phyloP scores from a whole-genome alignment of 2,329 filamentous ascomycete genomes.

The Penicillium psychrosexuale region DNA sequence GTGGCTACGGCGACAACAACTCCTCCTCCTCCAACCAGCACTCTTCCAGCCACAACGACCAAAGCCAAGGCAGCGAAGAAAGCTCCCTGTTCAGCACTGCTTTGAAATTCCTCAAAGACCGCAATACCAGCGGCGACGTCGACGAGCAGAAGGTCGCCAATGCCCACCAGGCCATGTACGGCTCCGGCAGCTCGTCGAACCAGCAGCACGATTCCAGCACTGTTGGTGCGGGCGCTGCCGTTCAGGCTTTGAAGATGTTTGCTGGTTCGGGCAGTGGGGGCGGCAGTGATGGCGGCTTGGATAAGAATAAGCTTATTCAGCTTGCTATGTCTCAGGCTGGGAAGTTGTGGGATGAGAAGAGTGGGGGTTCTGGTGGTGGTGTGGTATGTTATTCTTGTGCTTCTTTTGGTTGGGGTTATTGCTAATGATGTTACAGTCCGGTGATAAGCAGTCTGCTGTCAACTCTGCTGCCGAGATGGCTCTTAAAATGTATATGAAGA shows the following conservation, averaged over 20 bases:
- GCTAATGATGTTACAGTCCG: conserved; percentile 37
- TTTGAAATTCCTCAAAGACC: conserved; percentile 50
- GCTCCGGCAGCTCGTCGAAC: conserved; percentile 36
- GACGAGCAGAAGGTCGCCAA: conserved; percentile 66
- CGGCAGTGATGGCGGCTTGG: conserved; percentile 44
- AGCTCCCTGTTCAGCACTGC: conserved; percentile 57
- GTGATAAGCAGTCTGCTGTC: conserved; percentile 77
- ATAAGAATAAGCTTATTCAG: conserved; percentile 76
- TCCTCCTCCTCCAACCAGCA: conserved; percentile 13
- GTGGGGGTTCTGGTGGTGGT: conserved; percentile 50
- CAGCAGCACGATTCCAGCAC: conserved; percentile 46
- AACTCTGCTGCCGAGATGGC: conserved; percentile 80
- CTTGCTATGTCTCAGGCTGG: conserved; percentile 85
- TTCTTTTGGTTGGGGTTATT: conserved; percentile 3
- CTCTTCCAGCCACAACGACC: conserved; percentile 40
- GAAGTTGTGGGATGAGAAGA: conserved; percentile 67
- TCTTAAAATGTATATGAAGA: conserved; percentile 87
- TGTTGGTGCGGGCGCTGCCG: conserved; percentile 45
- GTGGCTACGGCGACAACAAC: conserved; percentile 7
- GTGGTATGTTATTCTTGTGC: conserved; percentile 41
- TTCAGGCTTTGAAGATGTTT: conserved; percentile 73
- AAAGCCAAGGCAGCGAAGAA: conserved; percentile 50
- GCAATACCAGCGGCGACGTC: conserved; percentile 51
- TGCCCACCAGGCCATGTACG: conserved; percentile 74
- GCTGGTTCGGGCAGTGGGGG: conserved; percentile 44